These are phyloP conservation scores for Pyrenophora teres DNA, from an alignment of 2,329 filamentous ascomycete species.

Conservation along the genomic window DNA sequence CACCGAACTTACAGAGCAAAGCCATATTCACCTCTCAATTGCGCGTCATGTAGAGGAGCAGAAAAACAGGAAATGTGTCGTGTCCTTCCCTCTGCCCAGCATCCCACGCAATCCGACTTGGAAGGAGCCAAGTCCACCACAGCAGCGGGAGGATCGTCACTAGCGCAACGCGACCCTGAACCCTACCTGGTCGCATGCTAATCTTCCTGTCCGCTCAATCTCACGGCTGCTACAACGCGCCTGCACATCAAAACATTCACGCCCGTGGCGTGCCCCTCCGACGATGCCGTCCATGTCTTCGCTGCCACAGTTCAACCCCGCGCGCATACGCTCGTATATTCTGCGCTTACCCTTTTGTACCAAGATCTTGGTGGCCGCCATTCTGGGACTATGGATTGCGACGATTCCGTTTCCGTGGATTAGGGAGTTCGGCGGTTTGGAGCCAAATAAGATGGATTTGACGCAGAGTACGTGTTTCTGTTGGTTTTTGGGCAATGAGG, in stretches of 20 bases:
- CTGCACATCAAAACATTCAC: constrained; percentile 14
- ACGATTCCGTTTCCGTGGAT: constrained; percentile 74
- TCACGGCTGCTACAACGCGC: constrained; percentile 17
- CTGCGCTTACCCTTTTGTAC: constrained; percentile 88
- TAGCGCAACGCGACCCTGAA: constrained; percentile 20
- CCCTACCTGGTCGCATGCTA: constrained; percentile 16
- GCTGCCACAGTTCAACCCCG: constrained; percentile 68
- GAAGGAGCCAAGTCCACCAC: constrained; percentile 12
- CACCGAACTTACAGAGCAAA: constrained; percentile 38
- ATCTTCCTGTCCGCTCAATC: constrained; percentile 11
- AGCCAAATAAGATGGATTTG: constrained; percentile 75
- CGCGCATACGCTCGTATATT: constrained; percentile 78
- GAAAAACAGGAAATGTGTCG: constrained; percentile 9
- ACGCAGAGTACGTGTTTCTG: constrained; percentile 64
- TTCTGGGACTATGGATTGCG: constrained; percentile 71
- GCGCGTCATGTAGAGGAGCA: constrained; percentile 4
- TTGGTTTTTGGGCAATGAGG: background rate
- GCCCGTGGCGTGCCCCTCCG: constrained; percentile 18
- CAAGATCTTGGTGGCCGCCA: constrained; percentile 67
- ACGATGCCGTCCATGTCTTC: constrained; percentile 44
- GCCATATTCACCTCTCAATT: constrained; percentile 36
- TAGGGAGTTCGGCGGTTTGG: constrained; percentile 75
- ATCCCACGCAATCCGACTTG: constrained; percentile 17
- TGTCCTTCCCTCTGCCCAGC: constrained; percentile 21
- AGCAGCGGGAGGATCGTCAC: constrained; percentile 19